Evolutionary conservation across 2,329 filamentous ascomycete species (phyloP).

Genomic region (Eutypa lata): DNA sequence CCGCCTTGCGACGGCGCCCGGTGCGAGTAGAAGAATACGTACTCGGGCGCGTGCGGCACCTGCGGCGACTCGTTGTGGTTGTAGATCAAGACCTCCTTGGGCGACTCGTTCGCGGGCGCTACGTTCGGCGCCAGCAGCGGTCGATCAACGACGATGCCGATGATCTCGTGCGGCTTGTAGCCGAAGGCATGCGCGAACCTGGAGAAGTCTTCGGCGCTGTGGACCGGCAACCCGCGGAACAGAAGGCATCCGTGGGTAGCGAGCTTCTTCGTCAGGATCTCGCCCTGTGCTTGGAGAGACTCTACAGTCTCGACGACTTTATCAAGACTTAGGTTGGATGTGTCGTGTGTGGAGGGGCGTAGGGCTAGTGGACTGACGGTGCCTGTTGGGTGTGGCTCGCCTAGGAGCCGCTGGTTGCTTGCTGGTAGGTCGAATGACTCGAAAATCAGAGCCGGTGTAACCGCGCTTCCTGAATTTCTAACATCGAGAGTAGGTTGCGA

Average conservation of each 20-base stretch:
- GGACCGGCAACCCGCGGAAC: slow-evolving; percentile 44
- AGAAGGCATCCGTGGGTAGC: slow-evolving; percentile 43
- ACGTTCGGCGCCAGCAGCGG: slow-evolving; percentile 27
- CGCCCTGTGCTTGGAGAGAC: slow-evolving; percentile 28
- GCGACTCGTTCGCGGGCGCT: slow-evolving; percentile 43
- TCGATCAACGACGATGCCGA: slow-evolving; percentile 46
- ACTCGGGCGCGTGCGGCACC: slow-evolving; percentile 48
- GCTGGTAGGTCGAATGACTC: slow-evolving; percentile 36
- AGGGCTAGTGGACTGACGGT: slow-evolving; percentile 39
- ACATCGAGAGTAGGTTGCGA: slow-evolving; percentile 20
- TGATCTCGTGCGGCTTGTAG: slow-evolving; percentile 43
- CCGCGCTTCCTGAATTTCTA: not conserved
- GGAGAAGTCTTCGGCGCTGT: slow-evolving; percentile 42
- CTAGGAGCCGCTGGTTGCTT: slow-evolving; percentile 38
- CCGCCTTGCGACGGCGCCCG: slow-evolving; percentile 33
- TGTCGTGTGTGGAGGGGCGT: slow-evolving; percentile 24
- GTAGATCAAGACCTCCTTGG: slow-evolving; percentile 45
- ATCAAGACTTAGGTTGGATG: slow-evolving; percentile 26
- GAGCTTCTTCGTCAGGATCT: slow-evolving; percentile 36
- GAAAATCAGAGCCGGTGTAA: slow-evolving; percentile 21
- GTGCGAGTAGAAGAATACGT: slow-evolving; percentile 48
- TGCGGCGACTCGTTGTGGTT: slow-evolving; percentile 50
- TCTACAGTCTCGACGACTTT: slow-evolving; percentile 34
- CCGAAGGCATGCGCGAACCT: slow-evolving; percentile 48
- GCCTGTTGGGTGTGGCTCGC: slow-evolving; percentile 33